Evolutionary conservation across 2,329 filamentous ascomycete species (phyloP).

Genomic region (Bipolaris victoriae): DNA sequence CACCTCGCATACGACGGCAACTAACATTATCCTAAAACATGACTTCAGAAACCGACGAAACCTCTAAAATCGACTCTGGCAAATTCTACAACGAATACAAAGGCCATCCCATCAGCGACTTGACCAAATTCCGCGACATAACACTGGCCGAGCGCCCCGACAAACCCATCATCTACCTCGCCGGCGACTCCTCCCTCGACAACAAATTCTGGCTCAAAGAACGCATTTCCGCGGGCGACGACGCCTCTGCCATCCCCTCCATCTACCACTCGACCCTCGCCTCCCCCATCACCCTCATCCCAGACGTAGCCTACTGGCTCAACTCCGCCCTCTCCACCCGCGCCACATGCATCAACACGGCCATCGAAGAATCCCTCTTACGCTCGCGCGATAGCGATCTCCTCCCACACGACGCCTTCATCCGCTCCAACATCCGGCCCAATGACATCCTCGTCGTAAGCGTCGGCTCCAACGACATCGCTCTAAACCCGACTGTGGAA

Average conservation of each 20-base stretch:
- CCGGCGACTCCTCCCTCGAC: constrained; percentile 49
- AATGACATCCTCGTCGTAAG: constrained; percentile 46
- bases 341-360: constrained; percentile 46
- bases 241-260: constrained; percentile 20
- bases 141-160: constrained; percentile 27
- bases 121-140: constrained; percentile 34
- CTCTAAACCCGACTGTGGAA: constrained; percentile 31
- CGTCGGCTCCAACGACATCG: constrained; percentile 48
- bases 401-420: constrained; percentile 44
- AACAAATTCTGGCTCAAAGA: constrained; percentile 47
- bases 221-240: constrained; percentile 10
- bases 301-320: constrained; percentile 48
- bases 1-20: neutral
- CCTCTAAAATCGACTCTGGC: constrained; percentile 27
- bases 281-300: constrained; percentile 30
- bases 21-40: neutral
- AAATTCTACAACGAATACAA: constrained; percentile 45
- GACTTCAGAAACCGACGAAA: neutral
- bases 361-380: constrained; percentile 46
- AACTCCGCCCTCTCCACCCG: constrained; percentile 39
- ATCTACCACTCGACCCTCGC: constrained; percentile 40
- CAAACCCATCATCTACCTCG: constrained; percentile 46
- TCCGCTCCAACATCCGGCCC: constrained; percentile 39
- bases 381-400: constrained; percentile 28
- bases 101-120: constrained; percentile 43